Base-by-base conservation (phyloP, 768 basidiomycete genomes). In the Paxillus involutus region DNA sequence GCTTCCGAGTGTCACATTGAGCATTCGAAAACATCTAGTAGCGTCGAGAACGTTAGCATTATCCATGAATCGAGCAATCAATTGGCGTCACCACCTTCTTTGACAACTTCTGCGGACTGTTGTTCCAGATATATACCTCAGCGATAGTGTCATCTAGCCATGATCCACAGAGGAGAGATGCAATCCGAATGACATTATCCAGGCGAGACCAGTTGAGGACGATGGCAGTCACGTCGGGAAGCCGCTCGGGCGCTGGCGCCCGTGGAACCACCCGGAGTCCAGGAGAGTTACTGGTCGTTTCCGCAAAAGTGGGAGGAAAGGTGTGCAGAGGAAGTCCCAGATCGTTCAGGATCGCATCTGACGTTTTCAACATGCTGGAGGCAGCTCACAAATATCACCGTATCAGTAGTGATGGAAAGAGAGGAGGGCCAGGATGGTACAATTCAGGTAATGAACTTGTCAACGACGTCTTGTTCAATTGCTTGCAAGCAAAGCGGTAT, bases 191-290 rank as follows among this genome's bases (percentile, higher is more conserved):
- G 40, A 89, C 82, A 57, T 89, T 89, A 0, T 76, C 70, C 21
- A 86, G 75, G 16, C 84, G 78, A 46, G 81, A 82, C 87, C 86
- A 88, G 65, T 88, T 88, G 41, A 88, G 71, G 37, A 89, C 62
- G 39, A 88, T 71, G 7, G 79, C 81, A 6, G 82, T 83, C 12
- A 79, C 79, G 56, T 81, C 74, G 58, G 75, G 72, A 53, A n/a
- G 47, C 11, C 49, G 44, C 8, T 35, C 39, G 36, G 43, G 11
- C 12, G 45, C 49, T 6, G 57, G 51, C 6, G 51, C 4, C 3
- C 44, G 17, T 10, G 54, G 51, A 37, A 65, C 57, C 7, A 60
- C 51, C 13, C 66, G 63, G 19, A 51, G 35, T 40, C 53, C 58
- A 29, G 3, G 40, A 40, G 43, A 45, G 4, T 5, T n/a, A 9